A percentile compares a stretch with the other conserved stretches of the same genome.
Conservation (phyloP, 179 eudicot genomes). For the Pouteria campechiana region DNA sequence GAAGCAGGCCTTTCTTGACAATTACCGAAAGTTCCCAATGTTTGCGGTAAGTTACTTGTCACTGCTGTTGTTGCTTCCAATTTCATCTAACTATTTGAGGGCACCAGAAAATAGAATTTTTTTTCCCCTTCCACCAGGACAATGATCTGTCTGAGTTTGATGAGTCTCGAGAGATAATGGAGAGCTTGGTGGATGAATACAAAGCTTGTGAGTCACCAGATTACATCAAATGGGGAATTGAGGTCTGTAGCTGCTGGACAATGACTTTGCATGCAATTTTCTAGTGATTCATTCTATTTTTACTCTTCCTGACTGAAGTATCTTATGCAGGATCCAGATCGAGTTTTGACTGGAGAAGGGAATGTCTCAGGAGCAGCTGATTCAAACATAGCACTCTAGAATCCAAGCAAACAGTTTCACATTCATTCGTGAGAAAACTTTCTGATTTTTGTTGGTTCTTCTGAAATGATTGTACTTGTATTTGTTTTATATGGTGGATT, state of each 20-base stretch:
- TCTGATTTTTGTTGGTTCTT: too few species aligned
- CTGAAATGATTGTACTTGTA: too few species aligned
- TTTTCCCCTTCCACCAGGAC: conserved; percentile 39
- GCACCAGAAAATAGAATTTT: too few species aligned
- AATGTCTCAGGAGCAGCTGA: conserved; percentile 57
- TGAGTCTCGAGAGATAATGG: conserved; percentile 88
- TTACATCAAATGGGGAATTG: conserved; percentile 99
- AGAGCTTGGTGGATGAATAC: conserved; percentile 90
- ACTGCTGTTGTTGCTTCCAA: neutral
- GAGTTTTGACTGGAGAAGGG: conserved; percentile 65
- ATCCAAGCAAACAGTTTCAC: too few species aligned
- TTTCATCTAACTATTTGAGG: too few species aligned
- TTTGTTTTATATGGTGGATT: too few species aligned
- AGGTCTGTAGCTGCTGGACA: conserved; percentile 51
- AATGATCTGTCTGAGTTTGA: conserved; percentile 98
- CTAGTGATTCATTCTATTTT: too few species aligned
- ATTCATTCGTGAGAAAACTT: too few species aligned
- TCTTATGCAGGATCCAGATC: conserved; percentile 67
- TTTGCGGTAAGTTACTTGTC: conserved; percentile 70
- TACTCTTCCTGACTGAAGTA: conserved; percentile 1
- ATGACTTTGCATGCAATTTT: neutral
- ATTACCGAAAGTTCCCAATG: conserved; percentile 87
- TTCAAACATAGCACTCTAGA: conserved; percentile 44
- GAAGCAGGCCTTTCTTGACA: conserved; percentile 96
- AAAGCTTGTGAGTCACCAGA: conserved; percentile 99